Evolutionary conservation across 768 basidiomycete species (phyloP).

Genomic region (Amanita rimosa): DNA sequence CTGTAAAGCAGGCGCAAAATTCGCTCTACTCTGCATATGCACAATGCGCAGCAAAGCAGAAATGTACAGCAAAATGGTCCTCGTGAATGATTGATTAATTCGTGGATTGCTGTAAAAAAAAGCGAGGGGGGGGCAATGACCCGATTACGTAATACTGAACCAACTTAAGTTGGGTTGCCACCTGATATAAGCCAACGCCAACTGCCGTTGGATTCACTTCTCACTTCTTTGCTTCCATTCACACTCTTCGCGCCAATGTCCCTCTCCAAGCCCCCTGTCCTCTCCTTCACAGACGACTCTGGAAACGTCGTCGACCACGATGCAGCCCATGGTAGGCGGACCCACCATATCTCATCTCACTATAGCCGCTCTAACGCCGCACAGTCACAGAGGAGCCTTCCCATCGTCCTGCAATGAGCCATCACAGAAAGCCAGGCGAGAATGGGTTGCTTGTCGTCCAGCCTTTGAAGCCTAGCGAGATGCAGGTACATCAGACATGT

Average conservation of each 20-base stretch:
- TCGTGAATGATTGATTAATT: neutral
- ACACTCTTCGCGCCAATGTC: neutral
- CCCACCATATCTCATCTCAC: slow-evolving; percentile 3
- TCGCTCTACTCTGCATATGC: too few relatives aligned
- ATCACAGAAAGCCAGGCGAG: slow-evolving; percentile 11
- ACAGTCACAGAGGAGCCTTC: slow-evolving; percentile 58
- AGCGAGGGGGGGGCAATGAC: too few relatives aligned
- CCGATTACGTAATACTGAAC: neutral
- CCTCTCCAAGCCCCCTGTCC: neutral
- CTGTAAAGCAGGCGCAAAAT: neutral
- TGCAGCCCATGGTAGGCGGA: slow-evolving; percentile 45
- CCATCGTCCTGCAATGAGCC: slow-evolving; percentile 10
- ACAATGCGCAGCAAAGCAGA: too few relatives aligned
- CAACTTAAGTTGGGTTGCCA: too few relatives aligned
- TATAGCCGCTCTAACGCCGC: slow-evolving; percentile 4
- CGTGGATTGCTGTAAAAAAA: neutral
- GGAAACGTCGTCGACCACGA: slow-evolving; percentile 63
- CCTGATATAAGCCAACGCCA: too few relatives aligned
- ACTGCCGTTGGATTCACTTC: too few relatives aligned
- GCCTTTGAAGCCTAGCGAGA: slow-evolving; percentile 73
- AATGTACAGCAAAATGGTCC: neutral
- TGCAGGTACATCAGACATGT: slow-evolving; percentile 49
- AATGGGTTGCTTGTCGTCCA: slow-evolving; percentile 65
- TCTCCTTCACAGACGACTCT: neutral
- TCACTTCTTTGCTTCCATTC: neutral